A percentile compares a stretch with the other conserved stretches of the same genome.
Evolutionary conservation across 345 rosid genomes (phyloP).

Genomic region (Excoecaria agallocha): DNA sequence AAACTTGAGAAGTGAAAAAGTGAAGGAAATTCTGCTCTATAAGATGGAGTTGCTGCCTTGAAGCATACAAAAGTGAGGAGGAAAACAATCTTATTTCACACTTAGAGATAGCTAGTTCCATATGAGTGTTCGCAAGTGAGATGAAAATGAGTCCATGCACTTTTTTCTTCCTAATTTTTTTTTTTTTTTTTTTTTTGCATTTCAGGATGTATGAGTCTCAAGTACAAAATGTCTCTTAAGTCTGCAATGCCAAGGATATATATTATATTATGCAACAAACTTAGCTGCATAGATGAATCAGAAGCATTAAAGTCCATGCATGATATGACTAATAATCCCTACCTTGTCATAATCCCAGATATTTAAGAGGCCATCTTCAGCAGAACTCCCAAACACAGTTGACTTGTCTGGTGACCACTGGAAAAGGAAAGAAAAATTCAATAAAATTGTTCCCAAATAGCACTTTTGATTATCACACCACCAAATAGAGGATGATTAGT

Average conservation of each 20-base stretch:
- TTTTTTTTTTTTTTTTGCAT: background rate
- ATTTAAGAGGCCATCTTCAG: slow-evolving; percentile 91
- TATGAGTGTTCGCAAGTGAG: background rate
- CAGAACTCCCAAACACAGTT: slow-evolving; percentile 94
- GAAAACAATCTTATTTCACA: too few species aligned
- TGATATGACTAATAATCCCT: slow-evolving; percentile 4
- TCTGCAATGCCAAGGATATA: background rate
- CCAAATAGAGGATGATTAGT: background rate
- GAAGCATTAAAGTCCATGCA: background rate
- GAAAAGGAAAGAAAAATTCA: slow-evolving; percentile 14
- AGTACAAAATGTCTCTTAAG: background rate
- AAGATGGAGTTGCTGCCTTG: background rate
- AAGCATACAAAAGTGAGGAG: background rate
- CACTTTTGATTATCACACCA: background rate
- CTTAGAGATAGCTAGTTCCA: too few species aligned
- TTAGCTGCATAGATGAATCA: background rate
- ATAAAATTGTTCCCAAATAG: slow-evolving; percentile 1
- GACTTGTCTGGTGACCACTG: slow-evolving; percentile 93
- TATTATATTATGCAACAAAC: background rate
- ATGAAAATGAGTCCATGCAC: background rate
- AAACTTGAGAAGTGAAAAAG: background rate
- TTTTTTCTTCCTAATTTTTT: background rate
- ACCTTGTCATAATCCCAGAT: slow-evolving; percentile 95
- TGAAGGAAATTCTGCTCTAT: background rate
- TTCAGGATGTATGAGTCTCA: background rate